Conservation (phyloP, 1,284 basidiomycete genomes). For the Sporisorium graminicola region DNA sequence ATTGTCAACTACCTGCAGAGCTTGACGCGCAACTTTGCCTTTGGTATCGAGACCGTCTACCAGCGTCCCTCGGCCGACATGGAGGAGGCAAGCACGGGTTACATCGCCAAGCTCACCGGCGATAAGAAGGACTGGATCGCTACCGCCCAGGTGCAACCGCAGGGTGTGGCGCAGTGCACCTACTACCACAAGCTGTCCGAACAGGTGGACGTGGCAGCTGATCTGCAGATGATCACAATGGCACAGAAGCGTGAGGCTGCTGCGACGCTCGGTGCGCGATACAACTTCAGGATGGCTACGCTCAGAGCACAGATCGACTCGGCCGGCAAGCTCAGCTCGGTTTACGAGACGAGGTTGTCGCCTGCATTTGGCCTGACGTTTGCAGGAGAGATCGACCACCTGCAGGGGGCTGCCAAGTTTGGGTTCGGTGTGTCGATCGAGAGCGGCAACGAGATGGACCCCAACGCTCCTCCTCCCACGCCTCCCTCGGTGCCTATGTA, state of each 20-base stretch:
- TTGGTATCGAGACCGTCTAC: constrained; percentile 90
- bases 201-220: constrained; percentile 98
- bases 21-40: constrained; percentile 87
- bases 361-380: constrained; percentile 95
- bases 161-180: constrained; percentile 87
- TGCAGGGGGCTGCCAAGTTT: constrained; percentile 89
- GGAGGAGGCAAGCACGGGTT: constrained; percentile 81
- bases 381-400: constrained; percentile 97
- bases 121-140: constrained; percentile 75
- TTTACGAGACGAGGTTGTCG: constrained; percentile 94
- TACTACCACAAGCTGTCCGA: constrained; percentile 97
- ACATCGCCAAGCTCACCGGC: constrained; percentile 80
- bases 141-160: constrained; percentile 85
- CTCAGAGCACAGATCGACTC: constrained; percentile 65
- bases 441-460: constrained; percentile 68
- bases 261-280: constrained; percentile 93
- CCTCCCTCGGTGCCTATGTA: constrained; percentile 68
- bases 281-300: constrained; percentile 92
- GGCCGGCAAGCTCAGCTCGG: constrained; percentile 84
- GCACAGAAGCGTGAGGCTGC: constrained; percentile 84
- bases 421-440: constrained; percentile 98
- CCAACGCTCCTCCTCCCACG: constrained; percentile 61
- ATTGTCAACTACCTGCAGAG: constrained; percentile 95
- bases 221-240: constrained; percentile 80
- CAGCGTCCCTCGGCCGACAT: constrained; percentile 76